These are phyloP conservation scores for Avena eriantha DNA, from an alignment of 176 grass and related monocot species.

Conservation along the genomic window DNA sequence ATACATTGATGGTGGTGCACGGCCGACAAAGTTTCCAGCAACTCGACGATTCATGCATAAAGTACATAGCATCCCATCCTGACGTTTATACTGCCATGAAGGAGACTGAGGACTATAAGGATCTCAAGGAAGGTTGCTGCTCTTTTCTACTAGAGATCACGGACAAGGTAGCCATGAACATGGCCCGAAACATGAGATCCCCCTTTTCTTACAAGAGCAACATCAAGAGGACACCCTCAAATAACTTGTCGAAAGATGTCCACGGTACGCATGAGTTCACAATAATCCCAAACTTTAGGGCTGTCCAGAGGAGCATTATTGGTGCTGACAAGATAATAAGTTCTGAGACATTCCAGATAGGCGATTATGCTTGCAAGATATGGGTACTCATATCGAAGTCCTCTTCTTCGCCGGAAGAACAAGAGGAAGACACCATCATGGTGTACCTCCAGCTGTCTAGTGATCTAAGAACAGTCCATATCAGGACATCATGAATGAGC, in stretches of 20 bases:
- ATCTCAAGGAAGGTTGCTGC: not conserved
- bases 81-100: not conserved
- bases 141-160: not conserved
- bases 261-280: not conserved
- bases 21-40: not conserved
- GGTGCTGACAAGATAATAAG: not conserved
- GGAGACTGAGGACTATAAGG: not conserved
- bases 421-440: not conserved
- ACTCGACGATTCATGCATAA: not conserved
- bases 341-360: not conserved
- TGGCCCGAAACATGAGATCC: not conserved
- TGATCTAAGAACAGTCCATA: not conserved
- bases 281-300: conserved; percentile 2
- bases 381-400: not conserved
- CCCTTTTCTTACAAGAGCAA: not conserved
- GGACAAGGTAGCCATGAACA: not conserved
- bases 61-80: not conserved
- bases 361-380: not conserved
- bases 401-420: not conserved
- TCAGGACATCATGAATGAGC: not conserved
- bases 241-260: not conserved
- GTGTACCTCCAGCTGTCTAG: not conserved
- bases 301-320: not conserved
- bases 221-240: not conserved
- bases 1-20: not conserved